Percentiles rank a stretch among this genome's conserved stretches.
Conservation (phyloP, 2,329 filamentous ascomycete genomes). For the Triangularia setosa region DNA sequence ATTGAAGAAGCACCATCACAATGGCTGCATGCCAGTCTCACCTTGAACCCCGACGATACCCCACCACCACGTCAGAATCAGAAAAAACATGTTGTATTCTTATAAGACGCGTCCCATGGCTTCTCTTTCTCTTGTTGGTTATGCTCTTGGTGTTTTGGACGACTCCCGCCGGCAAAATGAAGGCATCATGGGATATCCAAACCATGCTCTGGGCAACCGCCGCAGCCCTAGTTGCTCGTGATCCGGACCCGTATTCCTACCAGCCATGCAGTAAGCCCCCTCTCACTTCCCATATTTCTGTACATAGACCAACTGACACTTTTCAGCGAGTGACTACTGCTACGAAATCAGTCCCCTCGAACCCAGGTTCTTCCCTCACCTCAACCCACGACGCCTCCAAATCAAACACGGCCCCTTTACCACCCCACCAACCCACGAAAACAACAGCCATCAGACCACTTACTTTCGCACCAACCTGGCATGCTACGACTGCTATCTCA, state of each 20-base stretch:
- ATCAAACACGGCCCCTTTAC: constrained; percentile 24
- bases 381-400: constrained; percentile 18
- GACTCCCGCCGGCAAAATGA: neutral
- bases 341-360: constrained; percentile 3
- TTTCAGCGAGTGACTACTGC: constrained; percentile 1
- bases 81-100: neutral
- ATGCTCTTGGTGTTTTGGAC: neutral
- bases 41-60: neutral
- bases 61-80: neutral
- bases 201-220: neutral
- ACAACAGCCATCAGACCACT: constrained; percentile 17
- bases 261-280: constrained; percentile 3
- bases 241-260: neutral
- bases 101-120: neutral
- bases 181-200: neutral
- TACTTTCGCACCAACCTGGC: constrained; percentile 14
- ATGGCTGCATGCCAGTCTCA: neutral
- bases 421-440: constrained; percentile 18
- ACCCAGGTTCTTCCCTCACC: constrained; percentile 17
- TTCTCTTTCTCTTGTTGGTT: neutral
- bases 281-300: neutral
- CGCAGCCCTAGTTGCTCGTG: neutral
- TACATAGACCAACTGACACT: neutral
- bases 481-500: constrained; percentile 28
- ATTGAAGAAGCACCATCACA: neutral